phyloP scores from a whole-genome alignment of 129 eudicot species.

The Lactuca saligna region DNA sequence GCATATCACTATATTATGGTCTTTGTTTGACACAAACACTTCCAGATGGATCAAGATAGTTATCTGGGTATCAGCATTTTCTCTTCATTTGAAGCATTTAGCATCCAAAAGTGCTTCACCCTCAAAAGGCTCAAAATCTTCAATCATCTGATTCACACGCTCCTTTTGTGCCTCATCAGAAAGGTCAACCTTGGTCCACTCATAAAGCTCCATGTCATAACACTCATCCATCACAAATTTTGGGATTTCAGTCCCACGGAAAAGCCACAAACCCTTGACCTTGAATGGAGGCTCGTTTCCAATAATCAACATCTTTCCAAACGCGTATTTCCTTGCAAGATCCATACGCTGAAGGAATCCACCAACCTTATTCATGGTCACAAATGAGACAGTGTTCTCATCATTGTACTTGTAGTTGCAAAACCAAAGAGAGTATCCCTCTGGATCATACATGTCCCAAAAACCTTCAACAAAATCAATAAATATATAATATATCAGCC shows the following conservation, averaged over 20 bases:
- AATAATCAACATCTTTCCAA: conserved; percentile 72
- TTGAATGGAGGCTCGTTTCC: conserved; percentile 58
- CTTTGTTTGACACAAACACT: background rate
- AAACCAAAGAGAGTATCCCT: conserved; percentile 85
- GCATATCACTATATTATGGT: no score
- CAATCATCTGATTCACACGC: conserved; percentile 51
- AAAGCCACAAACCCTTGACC: conserved; percentile 72
- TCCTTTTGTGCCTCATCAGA: conserved; percentile 64
- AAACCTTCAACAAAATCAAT: conserved; percentile 42
- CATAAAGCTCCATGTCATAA: conserved; percentile 66
- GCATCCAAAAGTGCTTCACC: conserved; percentile 61
- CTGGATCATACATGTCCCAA: conserved; percentile 89
- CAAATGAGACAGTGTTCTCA: conserved; percentile 75
- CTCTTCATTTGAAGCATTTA: conserved; percentile 51
- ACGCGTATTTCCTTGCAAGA: conserved; percentile 73
- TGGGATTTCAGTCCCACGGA: conserved; percentile 65
- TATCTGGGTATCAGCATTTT: background rate
- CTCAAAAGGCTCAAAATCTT: conserved; percentile 24
- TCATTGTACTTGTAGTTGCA: conserved; percentile 82
- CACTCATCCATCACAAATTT: conserved; percentile 60
- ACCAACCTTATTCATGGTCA: conserved; percentile 74
- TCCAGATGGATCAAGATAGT: background rate
- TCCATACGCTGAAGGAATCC: conserved; percentile 83
- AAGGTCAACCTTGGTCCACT: conserved; percentile 63
- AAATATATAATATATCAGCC: background rate